These are phyloP conservation scores for Coccomyxa sp. DNA, from an alignment of 139 green algal genomes.

Conservation along the genomic window DNA sequence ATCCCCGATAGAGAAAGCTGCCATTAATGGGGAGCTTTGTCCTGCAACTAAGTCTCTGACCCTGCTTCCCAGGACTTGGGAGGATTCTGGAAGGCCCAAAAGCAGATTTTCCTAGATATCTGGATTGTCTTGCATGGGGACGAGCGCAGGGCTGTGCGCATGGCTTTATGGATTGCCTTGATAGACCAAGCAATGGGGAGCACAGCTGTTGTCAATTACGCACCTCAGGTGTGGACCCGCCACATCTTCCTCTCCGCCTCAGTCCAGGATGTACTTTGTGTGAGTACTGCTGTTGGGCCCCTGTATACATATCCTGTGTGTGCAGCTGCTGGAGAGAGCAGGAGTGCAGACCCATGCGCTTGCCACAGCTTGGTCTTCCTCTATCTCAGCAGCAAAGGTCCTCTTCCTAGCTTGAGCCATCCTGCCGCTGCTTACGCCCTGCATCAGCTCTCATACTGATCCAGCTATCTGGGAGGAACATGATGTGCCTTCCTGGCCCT, in stretches of 20 bases:
- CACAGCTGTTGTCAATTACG: conserved; percentile 84
- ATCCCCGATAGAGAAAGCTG: no score
- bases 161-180: conserved; percentile 64
- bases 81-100: conserved; percentile 38
- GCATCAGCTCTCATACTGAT: no score
- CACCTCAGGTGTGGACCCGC: conserved; percentile 26
- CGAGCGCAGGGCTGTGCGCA: conserved; percentile 49
- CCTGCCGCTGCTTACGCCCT: no score
- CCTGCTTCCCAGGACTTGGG: background rate
- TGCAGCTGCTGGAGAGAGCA: conserved; percentile 23
- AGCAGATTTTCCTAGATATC: conserved; percentile 53
- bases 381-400: conserved; percentile 57
- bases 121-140: conserved; percentile 39
- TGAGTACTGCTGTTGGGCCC: background rate
- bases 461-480: conserved; percentile 46
- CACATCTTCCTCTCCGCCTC: conserved; percentile 24
- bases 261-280: background rate
- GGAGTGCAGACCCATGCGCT: conserved; percentile 27
- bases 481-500: conserved; percentile 5
- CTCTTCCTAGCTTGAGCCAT: no score
- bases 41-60: no score
- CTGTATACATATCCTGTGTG: conserved; percentile 9
- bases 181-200: conserved; percentile 71
- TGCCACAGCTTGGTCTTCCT: conserved; percentile 40
- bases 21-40: no score